Evolutionary conservation across 2,329 filamentous ascomycete species (phyloP).

Genomic region (Diaporthe eres): DNA sequence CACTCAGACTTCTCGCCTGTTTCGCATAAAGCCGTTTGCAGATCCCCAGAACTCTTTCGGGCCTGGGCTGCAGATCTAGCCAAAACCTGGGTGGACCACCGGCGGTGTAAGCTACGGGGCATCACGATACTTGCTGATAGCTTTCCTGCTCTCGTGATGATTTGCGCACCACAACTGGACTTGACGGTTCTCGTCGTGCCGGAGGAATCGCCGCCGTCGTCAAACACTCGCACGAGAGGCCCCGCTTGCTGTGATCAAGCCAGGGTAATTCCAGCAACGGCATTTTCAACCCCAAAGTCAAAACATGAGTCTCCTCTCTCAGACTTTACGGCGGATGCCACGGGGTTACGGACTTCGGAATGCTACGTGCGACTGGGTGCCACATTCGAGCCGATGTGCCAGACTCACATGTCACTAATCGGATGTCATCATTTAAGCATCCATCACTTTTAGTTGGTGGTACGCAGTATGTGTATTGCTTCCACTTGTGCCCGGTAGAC

Average conservation of each 20-base stretch:
- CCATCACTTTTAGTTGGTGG: background rate
- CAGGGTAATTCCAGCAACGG: background rate
- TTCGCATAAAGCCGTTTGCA: slow-evolving; percentile 38
- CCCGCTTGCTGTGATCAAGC: background rate
- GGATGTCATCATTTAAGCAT: slow-evolving; percentile 18
- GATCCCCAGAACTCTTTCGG: slow-evolving; percentile 34
- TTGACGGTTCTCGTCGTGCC: background rate
- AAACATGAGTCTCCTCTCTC: background rate
- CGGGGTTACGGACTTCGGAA: slow-evolving; percentile 17
- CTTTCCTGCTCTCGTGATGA: slow-evolving; percentile 13
- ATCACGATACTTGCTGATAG: background rate
- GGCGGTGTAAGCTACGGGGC: slow-evolving; percentile 8
- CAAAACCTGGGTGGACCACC: slow-evolving; percentile 5
- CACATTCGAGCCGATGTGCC: background rate
- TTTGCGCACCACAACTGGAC: background rate
- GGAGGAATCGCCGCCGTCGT: background rate
- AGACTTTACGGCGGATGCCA: slow-evolving; percentile 20
- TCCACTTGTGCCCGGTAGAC: background rate
- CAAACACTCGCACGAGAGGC: background rate
- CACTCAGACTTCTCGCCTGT: slow-evolving; percentile 38
- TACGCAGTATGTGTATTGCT: background rate
- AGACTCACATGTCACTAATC: background rate
- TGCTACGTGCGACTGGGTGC: background rate
- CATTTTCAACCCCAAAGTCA: background rate
- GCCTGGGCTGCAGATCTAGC: slow-evolving; percentile 27